These are phyloP conservation scores for Sarocladium strictum DNA, from an alignment of 2,329 filamentous ascomycete species.

Conservation along the genomic window DNA sequence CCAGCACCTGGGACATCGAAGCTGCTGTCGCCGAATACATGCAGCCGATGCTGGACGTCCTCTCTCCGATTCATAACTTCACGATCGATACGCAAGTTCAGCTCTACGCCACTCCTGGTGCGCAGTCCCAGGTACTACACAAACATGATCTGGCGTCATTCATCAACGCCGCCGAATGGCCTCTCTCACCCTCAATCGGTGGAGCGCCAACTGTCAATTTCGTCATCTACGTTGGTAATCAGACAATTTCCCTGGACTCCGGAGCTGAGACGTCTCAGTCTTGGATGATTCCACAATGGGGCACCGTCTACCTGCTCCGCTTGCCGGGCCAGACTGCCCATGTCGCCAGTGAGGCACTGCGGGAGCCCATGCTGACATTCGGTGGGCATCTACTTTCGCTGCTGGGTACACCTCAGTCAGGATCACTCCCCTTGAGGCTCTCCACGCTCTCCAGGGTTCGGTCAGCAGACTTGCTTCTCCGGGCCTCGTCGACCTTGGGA, in stretches of 20 bases:
- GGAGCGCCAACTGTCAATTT: constrained; percentile 94
- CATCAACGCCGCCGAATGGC: constrained; percentile 98
- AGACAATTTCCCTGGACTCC: constrained; percentile 54
- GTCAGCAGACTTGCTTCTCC: constrained; percentile 77
- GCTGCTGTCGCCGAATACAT: constrained; percentile 75
- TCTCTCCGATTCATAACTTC: constrained; percentile 85
- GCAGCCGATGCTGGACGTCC: constrained; percentile 69
- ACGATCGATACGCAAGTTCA: constrained; percentile 96
- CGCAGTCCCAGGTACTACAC: constrained; percentile 58
- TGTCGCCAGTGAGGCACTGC: constrained; percentile 61
- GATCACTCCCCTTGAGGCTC: constrained; percentile 78
- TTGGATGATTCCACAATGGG: constrained; percentile 97
- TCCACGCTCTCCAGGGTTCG: constrained; percentile 81
- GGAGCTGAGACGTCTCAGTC: constrained; percentile 46
- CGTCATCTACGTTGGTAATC: constrained; percentile 79
- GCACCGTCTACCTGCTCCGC: constrained; percentile 58
- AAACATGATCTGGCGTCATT: constrained; percentile 90
- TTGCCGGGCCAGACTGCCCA: constrained; percentile 36
- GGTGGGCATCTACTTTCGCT: constrained; percentile 85
- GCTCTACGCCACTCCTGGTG: constrained; percentile 73
- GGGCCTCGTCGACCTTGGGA: constrained; percentile 89
- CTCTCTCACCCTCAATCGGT: constrained; percentile 87
- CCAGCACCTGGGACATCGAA: constrained; percentile 90
- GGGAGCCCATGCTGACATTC: constrained; percentile 80
- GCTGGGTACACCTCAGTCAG: constrained; percentile 75